These are phyloP conservation scores for Gnomoniopsis sp. DNA, from an alignment of 2,329 filamentous ascomycete species.

Conservation along the genomic window DNA sequence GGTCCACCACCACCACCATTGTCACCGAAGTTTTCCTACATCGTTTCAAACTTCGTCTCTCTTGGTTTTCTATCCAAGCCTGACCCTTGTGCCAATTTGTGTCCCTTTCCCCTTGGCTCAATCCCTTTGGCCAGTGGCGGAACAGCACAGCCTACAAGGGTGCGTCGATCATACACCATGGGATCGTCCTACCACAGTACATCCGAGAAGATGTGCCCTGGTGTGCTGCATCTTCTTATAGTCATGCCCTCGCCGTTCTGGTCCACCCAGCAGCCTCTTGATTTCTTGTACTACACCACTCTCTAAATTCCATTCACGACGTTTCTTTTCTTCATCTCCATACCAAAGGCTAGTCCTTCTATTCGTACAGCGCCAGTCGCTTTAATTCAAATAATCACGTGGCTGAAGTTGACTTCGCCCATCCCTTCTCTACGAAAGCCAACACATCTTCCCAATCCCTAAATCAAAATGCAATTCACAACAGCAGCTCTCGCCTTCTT, in stretches of 20 bases:
- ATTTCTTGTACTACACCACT: too few relatives aligned
- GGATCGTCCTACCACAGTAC: constrained; percentile 13
- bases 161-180: constrained; percentile 16
- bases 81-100: constrained; percentile 8
- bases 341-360: constrained; percentile 45
- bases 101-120: constrained; percentile 7
- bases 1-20: constrained; percentile 1
- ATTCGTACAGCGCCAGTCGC: constrained; percentile 44
- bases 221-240: constrained; percentile 16
- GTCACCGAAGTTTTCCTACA: constrained; percentile 11
- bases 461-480: constrained; percentile 50
- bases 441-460: constrained; percentile 18
- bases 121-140: constrained; percentile 5
- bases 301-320: constrained; percentile 21
- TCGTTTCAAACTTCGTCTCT: constrained; percentile 11
- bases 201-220: constrained; percentile 9
- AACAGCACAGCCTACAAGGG: constrained; percentile 11
- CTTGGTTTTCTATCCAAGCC: constrained; percentile 5
- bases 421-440: constrained; percentile 8
- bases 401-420: constrained; percentile 16
- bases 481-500: constrained; percentile 45
- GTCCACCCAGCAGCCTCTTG: constrained; percentile 20
- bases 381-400: constrained; percentile 22
- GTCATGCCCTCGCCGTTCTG: constrained; percentile 22
- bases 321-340: constrained; percentile 27